Evolutionary conservation across 805 yeast species (phyloP).

Genomic region (Cyberlindnera misumaiensis): DNA sequence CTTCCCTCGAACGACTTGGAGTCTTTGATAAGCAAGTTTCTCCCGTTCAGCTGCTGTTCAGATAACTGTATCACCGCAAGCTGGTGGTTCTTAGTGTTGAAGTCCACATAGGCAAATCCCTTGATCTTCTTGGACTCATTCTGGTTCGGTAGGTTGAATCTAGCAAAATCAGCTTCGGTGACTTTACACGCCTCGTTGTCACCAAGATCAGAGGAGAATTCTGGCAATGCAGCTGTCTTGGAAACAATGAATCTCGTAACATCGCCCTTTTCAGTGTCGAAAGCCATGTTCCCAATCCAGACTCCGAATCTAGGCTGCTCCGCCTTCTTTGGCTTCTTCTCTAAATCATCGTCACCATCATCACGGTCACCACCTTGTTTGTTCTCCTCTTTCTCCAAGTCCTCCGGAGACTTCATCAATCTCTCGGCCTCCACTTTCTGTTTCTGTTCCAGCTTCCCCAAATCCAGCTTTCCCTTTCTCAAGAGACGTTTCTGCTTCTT

Average conservation of each 20-base stretch:
- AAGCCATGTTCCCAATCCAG: constrained; percentile 92
- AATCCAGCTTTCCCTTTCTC: constrained; percentile 66
- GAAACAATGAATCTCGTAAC: constrained; percentile 54
- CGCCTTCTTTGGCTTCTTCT: constrained; percentile 21
- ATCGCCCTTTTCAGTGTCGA: constrained; percentile 75
- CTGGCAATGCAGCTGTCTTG: constrained; percentile 41
- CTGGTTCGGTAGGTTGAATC: constrained; percentile 75
- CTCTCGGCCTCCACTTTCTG: constrained; percentile 33
- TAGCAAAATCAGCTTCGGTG: constrained; percentile 52
- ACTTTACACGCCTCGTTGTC: constrained; percentile 33
- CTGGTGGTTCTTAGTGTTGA: constrained; percentile 54
- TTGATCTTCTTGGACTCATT: constrained; percentile 49
- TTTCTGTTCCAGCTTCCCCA: constrained; percentile 44
- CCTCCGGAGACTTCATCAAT: constrained; percentile 31
- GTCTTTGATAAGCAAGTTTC: constrained; percentile 80
- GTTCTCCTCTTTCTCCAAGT: constrained; percentile 19
- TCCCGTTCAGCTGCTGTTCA: constrained; percentile 71
- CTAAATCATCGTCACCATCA: constrained; percentile 1
- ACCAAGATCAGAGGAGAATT: constrained; percentile 18
- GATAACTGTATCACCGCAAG: constrained; percentile 56
- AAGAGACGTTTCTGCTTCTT: constrained; percentile 84
- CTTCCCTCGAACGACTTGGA: constrained; percentile 82
- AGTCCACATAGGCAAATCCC: constrained; percentile 91
- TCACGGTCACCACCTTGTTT: constrained; percentile 13
- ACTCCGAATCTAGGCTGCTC: constrained; percentile 53